phyloP scores from a whole-genome alignment of 768 basidiomycete species.

The Chiua virens region DNA sequence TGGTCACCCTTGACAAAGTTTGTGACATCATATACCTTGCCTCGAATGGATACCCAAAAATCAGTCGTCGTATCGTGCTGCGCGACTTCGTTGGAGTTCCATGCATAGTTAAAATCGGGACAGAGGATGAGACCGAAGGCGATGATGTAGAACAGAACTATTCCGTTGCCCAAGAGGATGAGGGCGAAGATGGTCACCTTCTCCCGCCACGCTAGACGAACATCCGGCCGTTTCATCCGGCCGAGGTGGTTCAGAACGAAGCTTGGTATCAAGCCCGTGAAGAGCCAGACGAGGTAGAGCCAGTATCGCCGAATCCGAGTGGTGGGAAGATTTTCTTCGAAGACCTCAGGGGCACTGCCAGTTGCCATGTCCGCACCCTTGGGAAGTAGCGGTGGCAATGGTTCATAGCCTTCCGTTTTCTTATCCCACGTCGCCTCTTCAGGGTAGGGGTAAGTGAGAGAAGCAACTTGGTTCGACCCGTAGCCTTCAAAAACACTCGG shows the following conservation, averaged over 20 bases:
- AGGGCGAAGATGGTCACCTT: conserved; percentile 64
- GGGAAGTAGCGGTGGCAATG: conserved; percentile 31
- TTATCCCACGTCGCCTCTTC: conserved; percentile 46
- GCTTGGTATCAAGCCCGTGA: conserved; percentile 57
- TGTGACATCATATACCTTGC: conserved; percentile 61
- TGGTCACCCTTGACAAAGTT: conserved; percentile 62
- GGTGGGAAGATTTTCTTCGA: conserved; percentile 56
- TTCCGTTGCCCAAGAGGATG: conserved; percentile 51
- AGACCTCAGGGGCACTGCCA: conserved; percentile 43
- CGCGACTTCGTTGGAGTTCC: conserved; percentile 49
- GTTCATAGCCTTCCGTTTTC: conserved; percentile 34
- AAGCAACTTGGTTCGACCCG: conserved; percentile 17
- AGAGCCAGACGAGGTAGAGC: conserved; percentile 52
- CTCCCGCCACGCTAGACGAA: conserved; percentile 69
- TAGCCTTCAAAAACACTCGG: conserved; percentile 29
- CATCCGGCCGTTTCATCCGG: conserved; percentile 67
- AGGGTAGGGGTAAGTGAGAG: conserved; percentile 29
- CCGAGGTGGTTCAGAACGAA: conserved; percentile 51
- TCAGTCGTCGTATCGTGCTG: conserved; percentile 51
- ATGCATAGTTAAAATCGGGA: conserved; percentile 60
- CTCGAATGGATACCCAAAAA: conserved; percentile 64
- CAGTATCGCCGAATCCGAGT: conserved; percentile 57
- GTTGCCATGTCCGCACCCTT: conserved; percentile 41
- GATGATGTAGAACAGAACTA: conserved; percentile 67
- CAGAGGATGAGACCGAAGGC: conserved; percentile 61